Evolutionary conservation across 2,329 filamentous ascomycete species (phyloP).

Genomic region (Chalaropsis ovoidea): DNA sequence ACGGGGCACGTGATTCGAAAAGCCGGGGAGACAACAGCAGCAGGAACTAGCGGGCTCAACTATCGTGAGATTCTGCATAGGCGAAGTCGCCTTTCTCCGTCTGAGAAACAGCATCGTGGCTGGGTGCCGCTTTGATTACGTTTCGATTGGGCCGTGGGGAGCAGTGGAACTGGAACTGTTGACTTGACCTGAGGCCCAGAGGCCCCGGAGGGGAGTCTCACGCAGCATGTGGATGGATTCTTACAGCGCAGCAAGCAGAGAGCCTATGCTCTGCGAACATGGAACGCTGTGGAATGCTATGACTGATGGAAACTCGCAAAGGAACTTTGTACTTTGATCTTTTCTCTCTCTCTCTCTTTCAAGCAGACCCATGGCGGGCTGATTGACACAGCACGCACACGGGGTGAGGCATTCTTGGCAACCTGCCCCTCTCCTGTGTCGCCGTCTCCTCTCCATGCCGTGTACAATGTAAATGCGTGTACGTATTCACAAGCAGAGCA

Average conservation of each 20-base stretch:
- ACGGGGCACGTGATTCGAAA: conserved; percentile 9
- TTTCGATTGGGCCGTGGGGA: not conserved
- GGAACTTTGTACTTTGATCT: not conserved
- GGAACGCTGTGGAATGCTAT: conserved; percentile 6
- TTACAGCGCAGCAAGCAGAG: not conserved
- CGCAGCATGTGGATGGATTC: not conserved
- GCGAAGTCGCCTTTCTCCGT: not conserved
- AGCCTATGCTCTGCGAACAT: not conserved
- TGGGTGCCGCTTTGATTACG: not conserved
- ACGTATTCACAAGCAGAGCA: not conserved
- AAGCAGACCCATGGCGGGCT: not conserved
- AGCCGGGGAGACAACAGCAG: not conserved
- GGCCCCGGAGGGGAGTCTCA: not conserved
- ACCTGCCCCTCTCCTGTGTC: not conserved
- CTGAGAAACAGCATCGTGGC: not conserved
- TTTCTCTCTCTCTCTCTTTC: not conserved
- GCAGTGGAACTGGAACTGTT: not conserved
- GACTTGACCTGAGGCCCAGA: not conserved
- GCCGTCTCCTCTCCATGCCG: not conserved
- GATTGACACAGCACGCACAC: too few relatives aligned
- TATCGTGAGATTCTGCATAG: conserved; percentile 1
- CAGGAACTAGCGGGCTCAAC: not conserved
- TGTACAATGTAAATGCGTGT: not conserved
- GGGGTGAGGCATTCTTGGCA: not conserved
- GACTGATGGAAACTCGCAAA: conserved; percentile 6